phyloP scores from a whole-genome alignment of 2,329 filamentous ascomycete genomes.

The Alternaria ventricosa region DNA sequence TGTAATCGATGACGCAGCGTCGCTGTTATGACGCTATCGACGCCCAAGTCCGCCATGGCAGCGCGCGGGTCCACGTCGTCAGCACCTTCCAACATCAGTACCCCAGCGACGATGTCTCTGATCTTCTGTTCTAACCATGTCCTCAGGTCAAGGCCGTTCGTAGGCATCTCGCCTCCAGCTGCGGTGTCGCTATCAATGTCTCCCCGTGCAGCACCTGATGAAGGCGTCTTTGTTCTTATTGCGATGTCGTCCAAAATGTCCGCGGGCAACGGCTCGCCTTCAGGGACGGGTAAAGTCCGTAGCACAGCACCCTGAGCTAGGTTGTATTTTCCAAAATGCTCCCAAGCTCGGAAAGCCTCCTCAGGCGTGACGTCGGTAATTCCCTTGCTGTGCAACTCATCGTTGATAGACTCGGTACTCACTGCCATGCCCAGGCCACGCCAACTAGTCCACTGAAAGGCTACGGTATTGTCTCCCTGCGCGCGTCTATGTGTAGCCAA shows the following conservation, averaged over 20 bases:
- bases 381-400: slow-evolving; percentile 52
- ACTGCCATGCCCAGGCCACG: slow-evolving; percentile 50
- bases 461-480: slow-evolving; percentile 51
- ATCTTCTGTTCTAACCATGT: not conserved
- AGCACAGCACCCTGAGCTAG: not conserved
- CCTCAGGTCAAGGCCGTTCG: not conserved
- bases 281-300: not conserved
- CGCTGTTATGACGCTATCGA: not conserved
- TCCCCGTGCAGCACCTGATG: not conserved
- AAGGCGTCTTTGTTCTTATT: not conserved
- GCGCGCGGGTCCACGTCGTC: not conserved
- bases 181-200: not conserved
- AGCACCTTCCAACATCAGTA: not conserved
- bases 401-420: slow-evolving; percentile 48
- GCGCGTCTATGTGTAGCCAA: slow-evolving; percentile 33
- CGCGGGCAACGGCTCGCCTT: not conserved
- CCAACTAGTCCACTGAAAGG: slow-evolving; percentile 56
- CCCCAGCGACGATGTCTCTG: not conserved
- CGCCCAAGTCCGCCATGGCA: not conserved
- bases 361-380: slow-evolving; percentile 52
- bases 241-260: not conserved
- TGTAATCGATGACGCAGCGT: not conserved
- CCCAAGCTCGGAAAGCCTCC: slow-evolving; percentile 55
- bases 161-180: not conserved
- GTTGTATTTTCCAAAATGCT: slow-evolving; percentile 31